These are phyloP conservation scores for Posidonia australis DNA, from an alignment of 106 monocot species.

Conservation along the genomic window DNA sequence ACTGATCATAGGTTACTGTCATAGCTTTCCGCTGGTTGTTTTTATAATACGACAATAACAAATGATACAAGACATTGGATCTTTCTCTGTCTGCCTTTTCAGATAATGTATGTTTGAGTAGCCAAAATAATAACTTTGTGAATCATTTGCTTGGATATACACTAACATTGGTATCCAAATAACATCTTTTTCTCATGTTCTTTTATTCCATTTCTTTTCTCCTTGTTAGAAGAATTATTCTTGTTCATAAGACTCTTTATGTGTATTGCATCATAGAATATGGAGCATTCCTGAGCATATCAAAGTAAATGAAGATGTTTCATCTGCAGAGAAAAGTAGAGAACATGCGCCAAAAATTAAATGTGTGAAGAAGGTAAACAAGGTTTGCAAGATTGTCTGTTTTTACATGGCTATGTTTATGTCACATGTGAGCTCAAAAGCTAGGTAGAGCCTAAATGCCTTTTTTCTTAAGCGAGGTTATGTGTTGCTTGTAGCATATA, in stretches of 20 bases:
- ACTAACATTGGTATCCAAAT: too few species aligned
- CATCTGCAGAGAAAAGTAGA: background rate
- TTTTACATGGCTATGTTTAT: background rate
- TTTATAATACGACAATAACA: too few species aligned
- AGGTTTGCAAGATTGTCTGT: background rate
- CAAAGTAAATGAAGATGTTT: slow-evolving; percentile 2
- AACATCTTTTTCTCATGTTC: too few species aligned
- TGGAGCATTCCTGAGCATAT: slow-evolving; percentile 7
- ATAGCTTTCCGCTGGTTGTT: too few species aligned
- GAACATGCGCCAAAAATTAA: slow-evolving; percentile 1
- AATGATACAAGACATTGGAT: too few species aligned
- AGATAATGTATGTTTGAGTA: too few species aligned
- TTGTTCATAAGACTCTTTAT: background rate
- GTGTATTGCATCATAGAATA: slow-evolving; percentile 7
- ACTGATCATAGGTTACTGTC: too few species aligned
- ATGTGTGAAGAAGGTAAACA: slow-evolving; percentile 12
- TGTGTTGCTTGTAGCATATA: too few species aligned
- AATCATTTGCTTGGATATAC: too few species aligned
- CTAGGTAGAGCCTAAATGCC: background rate
- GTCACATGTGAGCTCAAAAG: background rate
- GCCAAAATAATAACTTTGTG: too few species aligned
- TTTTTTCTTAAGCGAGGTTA: background rate
- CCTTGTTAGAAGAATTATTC: background rate
- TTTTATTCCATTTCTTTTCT: too few species aligned
- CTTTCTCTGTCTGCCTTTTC: too few species aligned